phyloP scores from a whole-genome alignment of 2,329 filamentous ascomycete species.

The Stemphylium lycopersici region DNA sequence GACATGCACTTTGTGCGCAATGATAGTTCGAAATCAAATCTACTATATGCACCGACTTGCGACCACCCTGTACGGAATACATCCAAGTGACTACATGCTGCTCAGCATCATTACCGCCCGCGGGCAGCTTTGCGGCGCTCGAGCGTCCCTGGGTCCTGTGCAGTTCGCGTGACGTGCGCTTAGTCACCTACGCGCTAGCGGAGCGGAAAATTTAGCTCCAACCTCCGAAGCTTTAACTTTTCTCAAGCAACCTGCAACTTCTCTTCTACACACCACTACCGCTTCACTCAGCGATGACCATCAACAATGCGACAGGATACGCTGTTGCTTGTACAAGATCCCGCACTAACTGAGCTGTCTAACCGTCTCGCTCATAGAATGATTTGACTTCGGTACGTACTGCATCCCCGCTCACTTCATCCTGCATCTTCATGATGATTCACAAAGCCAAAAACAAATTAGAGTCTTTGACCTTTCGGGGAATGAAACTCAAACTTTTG shows the following conservation, averaged over 20 bases:
- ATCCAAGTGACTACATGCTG: too few species aligned
- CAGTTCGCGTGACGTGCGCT: slow-evolving; percentile 6
- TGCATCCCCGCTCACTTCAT: slow-evolving; percentile 1
- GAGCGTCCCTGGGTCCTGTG: background rate
- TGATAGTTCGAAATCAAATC: slow-evolving; percentile 3
- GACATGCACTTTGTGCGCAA: slow-evolving; percentile 3
- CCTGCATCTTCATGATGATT: slow-evolving; percentile 47
- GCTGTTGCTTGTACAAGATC: background rate
- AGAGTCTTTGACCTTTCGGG: slow-evolving; percentile 54
- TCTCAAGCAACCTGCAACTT: slow-evolving; percentile 11
- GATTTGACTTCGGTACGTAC: slow-evolving; percentile 21
- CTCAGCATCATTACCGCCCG: too few species aligned
- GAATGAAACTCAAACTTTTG: slow-evolving; percentile 53
- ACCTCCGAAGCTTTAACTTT: slow-evolving; percentile 26
- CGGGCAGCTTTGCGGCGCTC: too few species aligned
- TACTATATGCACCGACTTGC: background rate
- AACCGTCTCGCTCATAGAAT: background rate
- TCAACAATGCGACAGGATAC: slow-evolving; percentile 1
- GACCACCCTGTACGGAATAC: background rate
- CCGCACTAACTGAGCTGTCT: slow-evolving; percentile 1
- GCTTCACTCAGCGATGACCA: slow-evolving; percentile 7
- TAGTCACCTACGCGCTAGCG: slow-evolving; percentile 21
- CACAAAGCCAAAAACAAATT: slow-evolving; percentile 52
- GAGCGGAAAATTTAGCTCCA: slow-evolving; percentile 26
- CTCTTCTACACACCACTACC: slow-evolving; percentile 13